Base-by-base conservation (phyloP, 176 grass and related monocot genomes). In the Oryza coarctata region DNA sequence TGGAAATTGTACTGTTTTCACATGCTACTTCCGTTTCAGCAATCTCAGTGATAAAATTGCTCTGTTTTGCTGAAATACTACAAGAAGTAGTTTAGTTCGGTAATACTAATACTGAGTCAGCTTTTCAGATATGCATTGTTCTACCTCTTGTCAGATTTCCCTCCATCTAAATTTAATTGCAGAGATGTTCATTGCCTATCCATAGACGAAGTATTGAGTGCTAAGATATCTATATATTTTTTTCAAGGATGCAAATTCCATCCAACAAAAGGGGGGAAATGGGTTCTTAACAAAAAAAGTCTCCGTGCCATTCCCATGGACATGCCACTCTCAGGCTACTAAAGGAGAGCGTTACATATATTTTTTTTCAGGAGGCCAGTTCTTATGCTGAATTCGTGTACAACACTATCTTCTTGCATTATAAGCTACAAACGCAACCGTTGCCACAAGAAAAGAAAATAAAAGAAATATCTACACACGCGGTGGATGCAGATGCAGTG, bases 351-450 rank as follows among this genome's bases (percentile, higher is more conserved):
- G 75, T 66, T 83, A 66, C 28, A 65, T 22, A 28, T 68, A 45
- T 64, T 63, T 39, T 55, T 58, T 55, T 55, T 55, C 50, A 55
- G 50, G 50, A 55, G 45, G 50, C 50, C 70, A 36, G 28, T 71
- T 65, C 45, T 35, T 74, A 50, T 36, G 80, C 70, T 74, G 58
- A 74, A 74, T 35, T n/a, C 81, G 81, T 83, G 81, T 70, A 83
- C 12, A 65, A 65, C 81, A 83, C 40, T 65, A 61, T 29, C 74
- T 40, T 66, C 81, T 47, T 66, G 71, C 80, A 83, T 61, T 83
- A 79, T 63, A 45, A 83, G 31, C 39, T 40, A 55, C 50, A 22
- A 55, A 55, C 18, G 20, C 20, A 55, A 55, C 50, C 50, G 20
- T 75, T 29, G 17, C 29, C 41, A 75, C 81, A 28, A 22, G 35